A percentile compares a stretch with the other conserved stretches of the same genome.
Conservation (phyloP, 2,329 filamentous ascomycete genomes). For the Xylariales sp. region DNA sequence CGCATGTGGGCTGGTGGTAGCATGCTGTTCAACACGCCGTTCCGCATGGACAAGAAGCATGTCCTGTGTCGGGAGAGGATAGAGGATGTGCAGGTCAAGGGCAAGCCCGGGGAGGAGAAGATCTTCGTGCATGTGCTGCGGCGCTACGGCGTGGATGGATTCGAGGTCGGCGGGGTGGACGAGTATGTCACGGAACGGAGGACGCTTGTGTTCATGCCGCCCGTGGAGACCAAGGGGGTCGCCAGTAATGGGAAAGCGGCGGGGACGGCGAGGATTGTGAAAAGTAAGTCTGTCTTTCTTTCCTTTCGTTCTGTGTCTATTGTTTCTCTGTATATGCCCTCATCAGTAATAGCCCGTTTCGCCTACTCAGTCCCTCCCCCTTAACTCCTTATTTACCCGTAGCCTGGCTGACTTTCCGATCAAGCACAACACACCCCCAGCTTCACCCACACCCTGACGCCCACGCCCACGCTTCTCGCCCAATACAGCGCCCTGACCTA, state of each 20-base stretch:
- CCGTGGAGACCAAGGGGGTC: conserved; percentile 17
- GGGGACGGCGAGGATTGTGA: conserved; percentile 15
- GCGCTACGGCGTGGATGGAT: conserved; percentile 30
- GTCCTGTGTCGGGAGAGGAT: conserved; percentile 44
- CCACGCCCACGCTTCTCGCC: conserved; percentile 71
- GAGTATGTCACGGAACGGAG: conserved; percentile 40
- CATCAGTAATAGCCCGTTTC: too few species aligned
- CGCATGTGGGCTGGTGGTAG: conserved; percentile 88
- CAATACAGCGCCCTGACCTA: conserved; percentile 87
- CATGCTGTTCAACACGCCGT: conserved; percentile 46
- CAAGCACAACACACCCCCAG: too few species aligned
- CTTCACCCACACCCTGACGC: conserved; percentile 51
- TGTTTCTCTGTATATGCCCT: too few species aligned
- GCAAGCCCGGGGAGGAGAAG: conserved; percentile 33
- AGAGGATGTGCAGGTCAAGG: conserved; percentile 31
- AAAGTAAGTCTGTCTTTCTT: conserved; percentile 21
- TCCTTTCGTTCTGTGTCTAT: too few species aligned
- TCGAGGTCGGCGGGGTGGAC: conserved; percentile 24
- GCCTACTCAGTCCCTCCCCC: too few species aligned
- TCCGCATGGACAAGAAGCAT: conserved; percentile 34
- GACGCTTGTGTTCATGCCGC: conserved; percentile 49
- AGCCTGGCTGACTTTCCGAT: too few species aligned
- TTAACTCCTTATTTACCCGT: too few species aligned
- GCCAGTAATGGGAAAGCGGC: conserved; percentile 17
- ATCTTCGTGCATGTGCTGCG: conserved; percentile 49